Conservation (phyloP, 2,329 filamentous ascomycete species). For the Fusarium humuli region DNA sequence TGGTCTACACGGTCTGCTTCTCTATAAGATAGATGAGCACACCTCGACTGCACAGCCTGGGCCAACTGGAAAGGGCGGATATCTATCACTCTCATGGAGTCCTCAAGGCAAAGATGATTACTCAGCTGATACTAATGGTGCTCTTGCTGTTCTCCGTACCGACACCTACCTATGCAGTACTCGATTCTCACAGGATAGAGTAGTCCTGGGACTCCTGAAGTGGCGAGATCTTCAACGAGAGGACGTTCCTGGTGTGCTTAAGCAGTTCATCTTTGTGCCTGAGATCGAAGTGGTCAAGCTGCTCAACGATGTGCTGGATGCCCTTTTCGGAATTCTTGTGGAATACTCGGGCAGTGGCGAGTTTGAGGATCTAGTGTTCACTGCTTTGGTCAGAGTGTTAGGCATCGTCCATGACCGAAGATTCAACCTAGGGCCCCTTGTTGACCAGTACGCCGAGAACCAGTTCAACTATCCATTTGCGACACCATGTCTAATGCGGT, state of each 20-base stretch:
- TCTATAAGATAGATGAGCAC: slow-evolving; percentile 93
- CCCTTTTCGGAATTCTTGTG: slow-evolving; percentile 89
- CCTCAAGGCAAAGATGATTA: slow-evolving; percentile 73
- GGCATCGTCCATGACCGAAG: slow-evolving; percentile 94
- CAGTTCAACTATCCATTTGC: slow-evolving; percentile 95
- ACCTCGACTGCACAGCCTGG: slow-evolving; percentile 76
- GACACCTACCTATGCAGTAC: slow-evolving; percentile 95
- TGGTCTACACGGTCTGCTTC: slow-evolving; percentile 80
- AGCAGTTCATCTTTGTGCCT: slow-evolving; percentile 89
- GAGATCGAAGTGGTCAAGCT: slow-evolving; percentile 99
- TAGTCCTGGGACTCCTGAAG: slow-evolving; percentile 82
- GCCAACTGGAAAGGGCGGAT: slow-evolving; percentile 81
- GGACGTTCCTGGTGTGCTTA: slow-evolving; percentile 78
- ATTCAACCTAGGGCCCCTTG: slow-evolving; percentile 89
- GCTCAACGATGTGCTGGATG: slow-evolving; percentile 87
- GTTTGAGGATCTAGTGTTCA: slow-evolving; percentile 93
- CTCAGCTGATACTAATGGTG: slow-evolving; percentile 80
- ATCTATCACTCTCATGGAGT: slow-evolving; percentile 85
- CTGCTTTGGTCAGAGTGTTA: slow-evolving; percentile 86
- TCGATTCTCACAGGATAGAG: slow-evolving; percentile 90
- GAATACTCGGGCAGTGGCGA: slow-evolving; percentile 92
- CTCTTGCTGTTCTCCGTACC: slow-evolving; percentile 81
- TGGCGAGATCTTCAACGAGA: slow-evolving; percentile 83
- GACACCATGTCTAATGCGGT: slow-evolving; percentile 86
- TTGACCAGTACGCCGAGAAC: slow-evolving; percentile 89